Base-by-base conservation (phyloP, 2,329 filamentous ascomycete genomes). In the Trichoderma sp. region DNA sequence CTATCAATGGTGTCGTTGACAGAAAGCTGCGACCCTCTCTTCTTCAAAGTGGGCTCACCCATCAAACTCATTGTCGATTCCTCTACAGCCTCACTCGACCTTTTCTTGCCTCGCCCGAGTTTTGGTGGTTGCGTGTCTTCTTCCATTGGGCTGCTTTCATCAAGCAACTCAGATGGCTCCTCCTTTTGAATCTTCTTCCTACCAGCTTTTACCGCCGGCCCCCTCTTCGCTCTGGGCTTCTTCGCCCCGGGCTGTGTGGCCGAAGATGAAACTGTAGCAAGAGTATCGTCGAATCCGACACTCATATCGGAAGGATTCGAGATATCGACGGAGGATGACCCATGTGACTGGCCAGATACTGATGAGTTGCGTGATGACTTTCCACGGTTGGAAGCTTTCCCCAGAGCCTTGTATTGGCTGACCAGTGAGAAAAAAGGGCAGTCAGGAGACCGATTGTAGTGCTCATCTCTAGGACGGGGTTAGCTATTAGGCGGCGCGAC, bases 401-500 rank as follows among this genome's bases (percentile, higher is more conserved):
- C 82, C 40, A 81, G 75, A 35, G 81, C 78, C 73, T 82, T 84
- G 75, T 87, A 81, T 74, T 86, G 84, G 75, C 83, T 87, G 31
- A 87, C 84, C 33, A 97, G 86, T 1, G 83, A 81, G 76, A 98
- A 98, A 82, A 97, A 98, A 16, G 89, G 85, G 77, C 96, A 99
- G 29, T 91, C 85, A 0, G 93, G 88, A 1, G 91, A 91, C 73
- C 96, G 89, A 67, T 88, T 89, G 74, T 90, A 89, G 77, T 99
- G 96, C 77, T 99, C 96, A 71, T 96, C 90, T 77, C 92, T 95
- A 70, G 35, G 57, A 19, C 11, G n/a, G 13, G 21, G 21, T 58
- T 10, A 49, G 61, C 64, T 4, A 29, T 16, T 53, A 35, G 19
- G 40, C 19, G 21, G 43, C 21, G 21, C 13, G 8, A 4, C 7